A percentile compares a stretch with the other conserved stretches of the same genome.
Evolutionary conservation across 2,329 filamentous ascomycete genomes (phyloP).

Genomic region (Claviceps digitariae): DNA sequence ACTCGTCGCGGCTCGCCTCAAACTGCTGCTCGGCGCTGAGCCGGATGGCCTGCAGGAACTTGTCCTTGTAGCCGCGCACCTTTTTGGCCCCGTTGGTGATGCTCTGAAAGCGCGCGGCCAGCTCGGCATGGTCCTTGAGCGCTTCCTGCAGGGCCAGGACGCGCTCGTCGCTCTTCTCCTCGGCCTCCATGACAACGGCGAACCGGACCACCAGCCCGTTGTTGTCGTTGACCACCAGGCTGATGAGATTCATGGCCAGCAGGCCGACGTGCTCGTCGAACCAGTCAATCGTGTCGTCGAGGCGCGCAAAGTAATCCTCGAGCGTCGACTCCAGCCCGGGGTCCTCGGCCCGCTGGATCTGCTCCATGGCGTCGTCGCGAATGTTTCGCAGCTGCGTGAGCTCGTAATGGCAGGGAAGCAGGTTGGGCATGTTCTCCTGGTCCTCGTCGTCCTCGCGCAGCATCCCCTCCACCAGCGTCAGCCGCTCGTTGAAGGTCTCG

Average conservation of each 20-base stretch:
- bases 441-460: constrained; percentile 74
- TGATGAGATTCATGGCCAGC: constrained; percentile 81
- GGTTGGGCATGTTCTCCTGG: constrained; percentile 78
- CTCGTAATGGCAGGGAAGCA: constrained; percentile 81
- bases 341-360: constrained; percentile 71
- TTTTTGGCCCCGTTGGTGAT: constrained; percentile 90
- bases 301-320: constrained; percentile 73
- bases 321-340: constrained; percentile 65
- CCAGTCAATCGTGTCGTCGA: constrained; percentile 82
- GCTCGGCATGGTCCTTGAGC: constrained; percentile 87
- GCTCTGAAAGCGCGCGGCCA: constrained; percentile 84
- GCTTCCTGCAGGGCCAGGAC: constrained; percentile 87
- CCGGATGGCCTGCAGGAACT: constrained; percentile 73
- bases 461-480: constrained; percentile 64
- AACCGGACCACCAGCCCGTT: constrained; percentile 81
- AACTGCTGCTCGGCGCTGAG: constrained; percentile 63
- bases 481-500: constrained; percentile 69
- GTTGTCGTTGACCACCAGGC: constrained; percentile 74
- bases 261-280: constrained; percentile 91
- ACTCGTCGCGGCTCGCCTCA: constrained; percentile 55
- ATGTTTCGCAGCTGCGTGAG: constrained; percentile 87
- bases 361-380: constrained; percentile 89
- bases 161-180: constrained; percentile 91
- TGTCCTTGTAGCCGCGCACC: constrained; percentile 90
- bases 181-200: constrained; percentile 83